Evolutionary conservation across 1,284 basidiomycete species (phyloP).

Genomic region (Singerocomus rubriflavus): DNA sequence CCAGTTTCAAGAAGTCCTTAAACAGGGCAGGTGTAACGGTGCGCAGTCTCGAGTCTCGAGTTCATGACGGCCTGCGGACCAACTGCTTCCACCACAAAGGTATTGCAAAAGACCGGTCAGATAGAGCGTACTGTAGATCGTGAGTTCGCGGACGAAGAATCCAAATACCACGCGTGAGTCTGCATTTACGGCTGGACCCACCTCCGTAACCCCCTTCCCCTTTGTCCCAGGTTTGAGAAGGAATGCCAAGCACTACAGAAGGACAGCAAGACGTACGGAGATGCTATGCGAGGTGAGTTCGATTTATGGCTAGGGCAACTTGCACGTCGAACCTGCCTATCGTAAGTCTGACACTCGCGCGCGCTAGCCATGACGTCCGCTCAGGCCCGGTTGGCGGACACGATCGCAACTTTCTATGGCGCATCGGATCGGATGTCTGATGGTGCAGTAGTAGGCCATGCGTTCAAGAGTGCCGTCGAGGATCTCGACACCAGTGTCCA

Average conservation of each 20-base stretch:
- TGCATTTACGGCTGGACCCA: neutral
- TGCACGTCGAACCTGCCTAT: neutral
- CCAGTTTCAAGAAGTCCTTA: conserved; percentile 91
- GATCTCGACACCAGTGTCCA: conserved; percentile 87
- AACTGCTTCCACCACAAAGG: conserved; percentile 39
- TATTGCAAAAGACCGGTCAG: conserved; percentile 96
- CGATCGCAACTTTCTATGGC: conserved; percentile 91
- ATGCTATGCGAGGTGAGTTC: conserved; percentile 83
- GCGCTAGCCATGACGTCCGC: conserved; percentile 79
- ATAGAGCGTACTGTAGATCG: conserved; percentile 94
- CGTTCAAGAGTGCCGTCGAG: conserved; percentile 94
- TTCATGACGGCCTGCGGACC: conserved; percentile 1
- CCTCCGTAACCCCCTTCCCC: neutral
- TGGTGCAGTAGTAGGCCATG: conserved; percentile 95
- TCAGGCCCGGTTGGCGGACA: conserved; percentile 93
- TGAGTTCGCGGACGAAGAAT: conserved; percentile 92
- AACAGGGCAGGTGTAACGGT: conserved; percentile 90
- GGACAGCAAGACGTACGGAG: conserved; percentile 93
- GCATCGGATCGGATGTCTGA: conserved; percentile 82
- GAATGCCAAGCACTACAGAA: conserved; percentile 91
- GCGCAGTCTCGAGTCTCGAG: conserved; percentile 25
- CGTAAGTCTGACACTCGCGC: neutral
- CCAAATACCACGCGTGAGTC: conserved; percentile 84
- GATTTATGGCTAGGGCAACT: neutral
- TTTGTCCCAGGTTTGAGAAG: conserved; percentile 77